A percentile compares a stretch with the other conserved stretches of the same genome.
Conservation (phyloP, 1,284 basidiomycete species). For the Golubevia sp. region DNA sequence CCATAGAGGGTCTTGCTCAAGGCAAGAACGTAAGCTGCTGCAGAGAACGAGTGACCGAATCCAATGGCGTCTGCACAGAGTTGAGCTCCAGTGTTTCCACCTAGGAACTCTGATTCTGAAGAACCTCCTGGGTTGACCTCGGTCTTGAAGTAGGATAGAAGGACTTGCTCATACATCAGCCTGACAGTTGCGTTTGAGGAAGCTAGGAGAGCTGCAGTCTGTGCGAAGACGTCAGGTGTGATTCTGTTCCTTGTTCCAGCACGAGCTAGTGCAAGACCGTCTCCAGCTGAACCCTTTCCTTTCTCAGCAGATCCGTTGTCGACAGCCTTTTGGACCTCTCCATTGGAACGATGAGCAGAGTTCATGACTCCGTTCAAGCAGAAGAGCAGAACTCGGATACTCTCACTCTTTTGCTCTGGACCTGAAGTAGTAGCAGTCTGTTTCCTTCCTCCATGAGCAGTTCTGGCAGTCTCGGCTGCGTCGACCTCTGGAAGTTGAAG, state of each 20-base stretch:
- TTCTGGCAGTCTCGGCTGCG: slow-evolving; percentile 64
- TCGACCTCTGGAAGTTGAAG: slow-evolving; percentile 71
- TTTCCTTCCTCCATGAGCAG: slow-evolving; percentile 61
- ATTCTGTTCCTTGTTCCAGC: slow-evolving; percentile 41
- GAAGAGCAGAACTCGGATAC: slow-evolving; percentile 75
- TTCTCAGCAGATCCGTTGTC: slow-evolving; percentile 23
- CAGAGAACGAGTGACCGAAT: slow-evolving; percentile 38
- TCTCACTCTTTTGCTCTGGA: slow-evolving; percentile 67
- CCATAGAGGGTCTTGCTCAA: slow-evolving; percentile 22
- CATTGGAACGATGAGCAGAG: slow-evolving; percentile 68
- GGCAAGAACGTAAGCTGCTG: slow-evolving; percentile 37
- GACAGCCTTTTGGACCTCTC: slow-evolving; percentile 43
- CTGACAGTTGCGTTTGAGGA: slow-evolving; percentile 37
- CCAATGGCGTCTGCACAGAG: slow-evolving; percentile 25
- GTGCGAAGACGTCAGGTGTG: slow-evolving; percentile 21
- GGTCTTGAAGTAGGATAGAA: slow-evolving; percentile 33
- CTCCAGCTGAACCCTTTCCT: slow-evolving; percentile 21
- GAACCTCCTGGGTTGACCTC: slow-evolving; percentile 27
- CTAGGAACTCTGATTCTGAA: slow-evolving; percentile 13
- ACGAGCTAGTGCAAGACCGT: slow-evolving; percentile 16
- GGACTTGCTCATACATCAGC: slow-evolving; percentile 41
- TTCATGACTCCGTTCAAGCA: slow-evolving; percentile 75
- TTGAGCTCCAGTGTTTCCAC: slow-evolving; percentile 6
- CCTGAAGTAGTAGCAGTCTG: slow-evolving; percentile 21
- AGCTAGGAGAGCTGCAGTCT: slow-evolving; percentile 32